Percentiles rank a stretch among this genome's conserved stretches.
Conservation (phyloP, 768 basidiomycete species). For the Cubamyces sp. region DNA sequence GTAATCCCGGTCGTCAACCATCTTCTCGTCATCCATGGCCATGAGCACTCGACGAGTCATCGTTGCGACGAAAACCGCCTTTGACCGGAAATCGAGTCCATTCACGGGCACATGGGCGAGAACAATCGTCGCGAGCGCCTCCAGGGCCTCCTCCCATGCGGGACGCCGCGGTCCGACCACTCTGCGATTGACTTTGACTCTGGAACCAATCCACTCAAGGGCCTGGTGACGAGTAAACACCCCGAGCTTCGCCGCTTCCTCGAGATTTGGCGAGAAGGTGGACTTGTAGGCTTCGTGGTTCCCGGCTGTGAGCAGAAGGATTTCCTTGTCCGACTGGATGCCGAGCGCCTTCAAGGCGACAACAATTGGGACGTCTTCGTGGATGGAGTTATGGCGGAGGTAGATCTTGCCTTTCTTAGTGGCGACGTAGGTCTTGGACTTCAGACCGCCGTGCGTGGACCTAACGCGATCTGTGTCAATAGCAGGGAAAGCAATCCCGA, state of each 20-base stretch:
- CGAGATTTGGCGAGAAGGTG: constrained; percentile 88
- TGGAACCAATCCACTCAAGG: constrained; percentile 90
- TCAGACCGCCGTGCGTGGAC: constrained; percentile 81
- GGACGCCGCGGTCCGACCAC: constrained; percentile 83
- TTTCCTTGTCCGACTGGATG: constrained; percentile 97
- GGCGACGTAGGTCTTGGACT: constrained; percentile 97
- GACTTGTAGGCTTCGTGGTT: constrained; percentile 86
- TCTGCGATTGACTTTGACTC: constrained; percentile 86
- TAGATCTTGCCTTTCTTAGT: constrained; percentile 96
- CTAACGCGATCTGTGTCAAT: constrained; percentile 46
- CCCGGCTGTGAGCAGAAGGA: constrained; percentile 91
- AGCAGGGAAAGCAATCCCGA: constrained; percentile 6
- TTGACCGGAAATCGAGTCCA: constrained; percentile 86
- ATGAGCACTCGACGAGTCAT: constrained; percentile 97
- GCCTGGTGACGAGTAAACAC: constrained; percentile 94
- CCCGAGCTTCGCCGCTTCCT: constrained; percentile 91
- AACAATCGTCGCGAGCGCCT: constrained; percentile 96
- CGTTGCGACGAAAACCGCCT: constrained; percentile 95
- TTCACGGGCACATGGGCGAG: constrained; percentile 94
- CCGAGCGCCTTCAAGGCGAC: constrained; percentile 97
- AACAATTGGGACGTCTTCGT: constrained; percentile 95
- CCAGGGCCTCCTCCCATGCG: constrained; percentile 92
- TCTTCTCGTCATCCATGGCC: constrained; percentile 95
- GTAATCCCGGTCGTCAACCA: constrained; percentile 98
- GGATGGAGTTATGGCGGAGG: constrained; percentile 95